Base-by-base conservation (phyloP, 2,329 filamentous ascomycete genomes). In the Davidsoniella eucalypti region DNA sequence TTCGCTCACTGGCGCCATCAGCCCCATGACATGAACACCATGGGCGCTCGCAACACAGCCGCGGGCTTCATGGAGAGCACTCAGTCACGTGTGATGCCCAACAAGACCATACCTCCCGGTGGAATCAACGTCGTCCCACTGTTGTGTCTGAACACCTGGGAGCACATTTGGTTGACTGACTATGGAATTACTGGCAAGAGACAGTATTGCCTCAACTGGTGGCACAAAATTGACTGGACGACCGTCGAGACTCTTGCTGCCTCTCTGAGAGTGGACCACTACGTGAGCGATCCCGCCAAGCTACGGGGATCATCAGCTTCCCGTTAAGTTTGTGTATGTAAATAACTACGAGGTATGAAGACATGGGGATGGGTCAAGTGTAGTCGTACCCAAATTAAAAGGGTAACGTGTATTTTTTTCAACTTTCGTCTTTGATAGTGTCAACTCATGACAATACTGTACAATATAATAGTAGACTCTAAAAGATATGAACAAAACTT, bases 121-220 rank as follows among this genome's bases (percentile, higher is more conserved):
- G 81, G 80, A 52, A 73, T 78, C 55, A 73, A 82, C 45, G 65
- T 88, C 33, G 71, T 78, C 51, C 88, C 90, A 10, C 71, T 96
- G 54, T 69, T 98, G 58, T 95, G 90, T 63, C 75, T 96, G 53
- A 96, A 87, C 67, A 94, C 87, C 4, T 98, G 92, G 92, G 82
- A 96, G 70, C 92, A 96, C 66, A 81, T 83, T 7, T 98, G 84
- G 78, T 68, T 96, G 63, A 75, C 76, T 50, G 87, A 96, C 64
- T 95, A 84, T 65, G 76, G 76, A 47, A 61, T 79, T 26, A 72
- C 70, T 42, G 87, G 86, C 46, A 98, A 95, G 77, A 69, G 71
- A 49, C 66, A 69, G 48, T 98, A 78, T 64, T 71, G 88, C 49
- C 75, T 84, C 61, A 72, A 73, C 40, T 96, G 90, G 90, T 98